phyloP scores from a whole-genome alignment of 1,284 basidiomycete species.

The Chondrostereum purpureum region DNA sequence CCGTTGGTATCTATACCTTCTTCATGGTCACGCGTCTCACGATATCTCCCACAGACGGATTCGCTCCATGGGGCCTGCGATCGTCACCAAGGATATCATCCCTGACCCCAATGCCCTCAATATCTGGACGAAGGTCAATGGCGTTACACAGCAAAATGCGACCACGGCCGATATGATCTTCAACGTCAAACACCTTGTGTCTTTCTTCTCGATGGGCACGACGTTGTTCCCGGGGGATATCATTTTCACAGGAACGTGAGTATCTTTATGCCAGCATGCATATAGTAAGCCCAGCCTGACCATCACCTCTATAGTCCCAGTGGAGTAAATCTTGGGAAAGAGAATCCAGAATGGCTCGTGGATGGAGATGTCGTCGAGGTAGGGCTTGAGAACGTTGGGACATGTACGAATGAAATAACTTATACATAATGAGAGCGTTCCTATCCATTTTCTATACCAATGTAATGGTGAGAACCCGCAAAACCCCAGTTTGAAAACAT shows the following conservation, averaged over 20 bases:
- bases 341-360: slow-evolving; percentile 28
- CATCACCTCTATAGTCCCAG: slow-evolving; percentile 20
- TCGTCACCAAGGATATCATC: slow-evolving; percentile 38
- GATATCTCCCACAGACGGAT: slow-evolving; percentile 29
- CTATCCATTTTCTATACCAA: no score
- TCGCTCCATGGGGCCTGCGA: slow-evolving; percentile 39
- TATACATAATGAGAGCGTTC: neutral
- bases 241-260: slow-evolving; percentile 50
- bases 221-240: slow-evolving; percentile 51
- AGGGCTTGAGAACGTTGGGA: slow-evolving; percentile 31
- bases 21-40: no score
- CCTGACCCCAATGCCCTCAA: slow-evolving; percentile 38
- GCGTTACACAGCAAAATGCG: slow-evolving; percentile 39
- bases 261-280: slow-evolving; percentile 3
- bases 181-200: slow-evolving; percentile 36
- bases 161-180: slow-evolving; percentile 41
- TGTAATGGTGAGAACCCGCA: no score
- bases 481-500: no score
- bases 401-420: slow-evolving; percentile 21
- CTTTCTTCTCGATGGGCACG: slow-evolving; percentile 51
- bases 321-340: slow-evolving; percentile 29
- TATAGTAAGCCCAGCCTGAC: neutral
- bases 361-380: slow-evolving; percentile 35
- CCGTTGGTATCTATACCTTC: no score
- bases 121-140: slow-evolving; percentile 44